phyloP scores from a whole-genome alignment of 345 rosid genomes.

The Diplotaxis tenuifolia region DNA sequence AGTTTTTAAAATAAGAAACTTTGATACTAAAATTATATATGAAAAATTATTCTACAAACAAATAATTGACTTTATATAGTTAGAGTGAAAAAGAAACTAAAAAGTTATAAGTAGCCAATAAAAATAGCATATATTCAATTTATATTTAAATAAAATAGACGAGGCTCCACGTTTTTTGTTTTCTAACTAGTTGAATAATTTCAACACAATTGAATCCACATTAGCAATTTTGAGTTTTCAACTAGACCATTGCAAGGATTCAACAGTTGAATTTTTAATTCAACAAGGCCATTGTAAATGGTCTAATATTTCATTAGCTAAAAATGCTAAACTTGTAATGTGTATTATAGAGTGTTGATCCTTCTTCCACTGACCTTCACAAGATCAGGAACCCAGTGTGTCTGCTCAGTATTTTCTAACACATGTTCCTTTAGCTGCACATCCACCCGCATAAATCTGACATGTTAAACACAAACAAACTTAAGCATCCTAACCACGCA shows the following conservation, averaged over 20 bases:
- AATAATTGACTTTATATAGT: no score
- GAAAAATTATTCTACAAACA: not conserved
- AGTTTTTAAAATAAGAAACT: no score
- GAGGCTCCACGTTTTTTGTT: not conserved
- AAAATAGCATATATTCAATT: no score
- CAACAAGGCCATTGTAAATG: not conserved
- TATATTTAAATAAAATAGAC: not conserved
- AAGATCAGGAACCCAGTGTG: slow-evolving; percentile 95
- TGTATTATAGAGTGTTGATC: no score
- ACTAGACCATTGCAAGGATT: not conserved
- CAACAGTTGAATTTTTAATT: not conserved
- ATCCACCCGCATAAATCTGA: slow-evolving; percentile 87
- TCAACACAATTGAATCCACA: not conserved
- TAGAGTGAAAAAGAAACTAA: not conserved
- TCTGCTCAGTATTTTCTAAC: slow-evolving; percentile 76
- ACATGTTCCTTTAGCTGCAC: slow-evolving; percentile 65
- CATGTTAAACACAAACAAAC: no score
- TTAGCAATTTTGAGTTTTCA: not conserved
- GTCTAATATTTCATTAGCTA: slow-evolving; percentile 13
- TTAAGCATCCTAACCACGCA: no score
- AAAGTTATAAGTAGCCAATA: not conserved
- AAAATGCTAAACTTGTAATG: no score
- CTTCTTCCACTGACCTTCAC: no score
- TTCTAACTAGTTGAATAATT: not conserved
- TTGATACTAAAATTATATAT: not conserved